Conservation (phyloP, 75 land plant genomes). For the Pinus tabuliformis region DNA sequence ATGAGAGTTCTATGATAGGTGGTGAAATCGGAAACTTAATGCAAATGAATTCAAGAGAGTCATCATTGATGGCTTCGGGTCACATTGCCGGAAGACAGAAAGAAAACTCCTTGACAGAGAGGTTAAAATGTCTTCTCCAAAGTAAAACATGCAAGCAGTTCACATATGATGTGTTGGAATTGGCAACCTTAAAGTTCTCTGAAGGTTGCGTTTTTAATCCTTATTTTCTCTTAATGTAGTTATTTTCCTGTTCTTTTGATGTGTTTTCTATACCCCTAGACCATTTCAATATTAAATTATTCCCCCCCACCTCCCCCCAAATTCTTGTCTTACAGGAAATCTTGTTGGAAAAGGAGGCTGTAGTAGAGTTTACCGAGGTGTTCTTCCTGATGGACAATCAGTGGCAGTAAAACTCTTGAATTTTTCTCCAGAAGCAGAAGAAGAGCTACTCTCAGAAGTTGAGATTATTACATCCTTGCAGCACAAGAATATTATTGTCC, state of each 20-base stretch:
- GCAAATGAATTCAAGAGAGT: not conserved
- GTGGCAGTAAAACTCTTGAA: slow-evolving; percentile 62
- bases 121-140: slow-evolving; percentile 13
- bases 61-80: not conserved
- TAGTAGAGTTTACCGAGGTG: slow-evolving; percentile 57
- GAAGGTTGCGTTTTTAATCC: slow-evolving; percentile 13
- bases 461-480: slow-evolving; percentile 39
- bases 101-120: slow-evolving; percentile 1
- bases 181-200: slow-evolving; percentile 21
- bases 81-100: not conserved
- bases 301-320: not conserved
- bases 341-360: slow-evolving; percentile 66
- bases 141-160: slow-evolving; percentile 23
- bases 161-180: slow-evolving; percentile 13
- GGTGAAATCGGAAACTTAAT: slow-evolving; percentile 3
- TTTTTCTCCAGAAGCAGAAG: slow-evolving; percentile 24
- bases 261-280: not conserved
- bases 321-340: slow-evolving; percentile 32
- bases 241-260: not conserved
- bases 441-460: slow-evolving; percentile 53
- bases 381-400: slow-evolving; percentile 34
- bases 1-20: not conserved
- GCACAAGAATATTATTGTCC: slow-evolving; percentile 52
- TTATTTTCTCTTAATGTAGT: not conserved
- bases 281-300: not conserved